These are phyloP conservation scores for Emericellopsis atlantica DNA, from an alignment of 2,329 filamentous ascomycete genomes.

Conservation along the genomic window DNA sequence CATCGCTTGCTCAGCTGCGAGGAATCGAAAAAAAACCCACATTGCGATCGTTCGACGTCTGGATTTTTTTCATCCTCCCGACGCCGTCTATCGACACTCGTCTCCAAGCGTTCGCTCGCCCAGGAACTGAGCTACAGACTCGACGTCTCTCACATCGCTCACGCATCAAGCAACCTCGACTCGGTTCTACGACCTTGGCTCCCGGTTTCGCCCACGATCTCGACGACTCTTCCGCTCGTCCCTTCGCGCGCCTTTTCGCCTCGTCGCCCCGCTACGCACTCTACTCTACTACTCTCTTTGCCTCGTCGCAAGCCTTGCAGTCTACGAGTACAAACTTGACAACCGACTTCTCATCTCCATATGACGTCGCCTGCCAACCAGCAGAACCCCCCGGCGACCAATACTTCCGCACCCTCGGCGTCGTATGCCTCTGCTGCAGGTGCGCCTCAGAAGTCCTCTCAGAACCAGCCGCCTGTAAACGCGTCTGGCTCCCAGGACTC, in stretches of 20 bases:
- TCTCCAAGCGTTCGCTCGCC: too few relatives aligned
- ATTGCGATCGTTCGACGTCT: too few relatives aligned
- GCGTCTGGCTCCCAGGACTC: conserved; percentile 38
- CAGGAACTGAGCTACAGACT: too few relatives aligned
- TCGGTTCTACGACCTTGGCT: too few relatives aligned
- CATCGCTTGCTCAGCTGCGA: not conserved
- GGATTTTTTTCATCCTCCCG: too few relatives aligned
- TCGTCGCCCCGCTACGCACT: not conserved
- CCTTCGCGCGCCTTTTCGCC: too few relatives aligned
- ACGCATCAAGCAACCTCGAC: too few relatives aligned
- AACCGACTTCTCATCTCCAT: conserved; percentile 18
- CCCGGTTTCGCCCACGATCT: too few relatives aligned
- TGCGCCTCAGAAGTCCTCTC: conserved; percentile 48
- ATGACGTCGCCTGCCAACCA: conserved; percentile 50
- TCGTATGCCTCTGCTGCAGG: conserved; percentile 58
- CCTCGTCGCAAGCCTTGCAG: conserved; percentile 9
- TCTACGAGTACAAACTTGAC: not conserved
- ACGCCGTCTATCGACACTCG: too few relatives aligned
- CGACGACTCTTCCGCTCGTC: too few relatives aligned
- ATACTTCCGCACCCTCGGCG: conserved; percentile 42
- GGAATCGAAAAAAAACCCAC: not conserved
- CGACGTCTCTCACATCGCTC: too few relatives aligned
- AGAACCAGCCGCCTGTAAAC: conserved; percentile 46
- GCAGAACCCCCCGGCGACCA: conserved; percentile 44
- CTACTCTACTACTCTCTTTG: not conserved